These are phyloP conservation scores for Sporisorium graminicola DNA, from an alignment of 1,284 basidiomycete species.

Conservation along the genomic window DNA sequence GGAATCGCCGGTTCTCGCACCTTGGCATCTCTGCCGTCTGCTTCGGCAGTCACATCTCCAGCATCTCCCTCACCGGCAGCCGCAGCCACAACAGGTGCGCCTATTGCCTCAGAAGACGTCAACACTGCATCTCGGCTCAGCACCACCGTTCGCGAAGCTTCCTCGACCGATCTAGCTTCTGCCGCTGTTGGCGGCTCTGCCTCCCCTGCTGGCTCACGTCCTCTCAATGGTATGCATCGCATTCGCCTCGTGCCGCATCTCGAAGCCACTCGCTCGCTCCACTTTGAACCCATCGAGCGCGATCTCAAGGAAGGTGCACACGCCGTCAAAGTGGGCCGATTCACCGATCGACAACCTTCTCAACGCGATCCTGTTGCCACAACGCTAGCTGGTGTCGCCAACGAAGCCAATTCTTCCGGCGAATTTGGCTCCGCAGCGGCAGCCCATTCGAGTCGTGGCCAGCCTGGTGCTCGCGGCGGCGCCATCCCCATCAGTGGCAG, in stretches of 20 bases:
- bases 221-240: slow-evolving; percentile 70
- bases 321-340: slow-evolving; percentile 87
- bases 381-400: slow-evolving; percentile 5
- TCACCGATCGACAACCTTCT: slow-evolving; percentile 77
- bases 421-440: slow-evolving; percentile 21
- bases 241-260: slow-evolving; percentile 92
- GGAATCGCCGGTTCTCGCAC: slow-evolving; percentile 21
- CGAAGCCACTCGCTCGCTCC: slow-evolving; percentile 86
- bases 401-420: slow-evolving; percentile 13
- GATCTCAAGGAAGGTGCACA: slow-evolving; percentile 75
- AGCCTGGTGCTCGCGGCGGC: slow-evolving; percentile 49
- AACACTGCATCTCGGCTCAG: slow-evolving; percentile 4
- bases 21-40: slow-evolving; percentile 16
- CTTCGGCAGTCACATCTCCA: slow-evolving; percentile 5
- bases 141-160: not conserved
- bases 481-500: slow-evolving; percentile 55
- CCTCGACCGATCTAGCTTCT: slow-evolving; percentile 12
- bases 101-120: slow-evolving; percentile 5
- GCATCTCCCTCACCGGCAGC: slow-evolving; percentile 5
- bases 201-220: slow-evolving; percentile 11
- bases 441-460: slow-evolving; percentile 24
- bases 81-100: not conserved
- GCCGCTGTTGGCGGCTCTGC: slow-evolving; percentile 3
- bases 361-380: slow-evolving; percentile 23
- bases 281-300: slow-evolving; percentile 91